These are phyloP conservation scores for Backusella circina DNA, from an alignment of 192 early-diverging fungal species.

Conservation along the genomic window DNA sequence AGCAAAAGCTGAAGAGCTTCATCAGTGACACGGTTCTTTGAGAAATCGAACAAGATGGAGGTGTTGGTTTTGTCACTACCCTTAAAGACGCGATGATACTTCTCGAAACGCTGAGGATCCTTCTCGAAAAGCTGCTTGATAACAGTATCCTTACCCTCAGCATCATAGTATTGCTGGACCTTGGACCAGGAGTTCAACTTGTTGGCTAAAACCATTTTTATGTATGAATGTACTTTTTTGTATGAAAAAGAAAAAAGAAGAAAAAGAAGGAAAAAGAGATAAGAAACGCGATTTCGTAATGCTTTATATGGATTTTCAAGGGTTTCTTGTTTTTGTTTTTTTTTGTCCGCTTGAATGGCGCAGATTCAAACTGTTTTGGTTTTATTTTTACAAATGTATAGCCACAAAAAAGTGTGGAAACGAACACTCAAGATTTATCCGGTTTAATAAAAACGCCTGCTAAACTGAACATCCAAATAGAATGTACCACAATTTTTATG, in stretches of 20 bases:
- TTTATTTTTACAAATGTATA: background rate
- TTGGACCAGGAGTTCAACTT: slow-evolving; percentile 80
- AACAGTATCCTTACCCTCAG: slow-evolving; percentile 65
- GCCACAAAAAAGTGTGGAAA: background rate
- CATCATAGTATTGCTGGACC: slow-evolving; percentile 88
- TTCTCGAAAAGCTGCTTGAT: slow-evolving; percentile 79
- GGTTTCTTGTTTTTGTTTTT: background rate
- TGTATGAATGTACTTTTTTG: background rate
- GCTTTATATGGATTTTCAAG: background rate
- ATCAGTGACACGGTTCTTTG: slow-evolving; percentile 90
- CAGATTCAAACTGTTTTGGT: background rate
- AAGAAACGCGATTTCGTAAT: background rate
- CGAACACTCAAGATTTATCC: background rate
- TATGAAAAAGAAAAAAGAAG: background rate
- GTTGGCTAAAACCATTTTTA: slow-evolving; percentile 67
- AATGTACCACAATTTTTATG: background rate
- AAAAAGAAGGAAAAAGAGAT: background rate
- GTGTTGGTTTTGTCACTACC: slow-evolving; percentile 53
- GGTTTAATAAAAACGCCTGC: background rate
- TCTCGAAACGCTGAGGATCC: slow-evolving; percentile 74
- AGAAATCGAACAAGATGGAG: slow-evolving; percentile 87
- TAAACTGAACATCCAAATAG: background rate
- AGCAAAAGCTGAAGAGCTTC: slow-evolving; percentile 80
- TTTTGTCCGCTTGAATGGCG: background rate
- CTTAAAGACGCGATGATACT: slow-evolving; percentile 73